Conservation (phyloP, 495 filamentous ascomycete species). For the Amorphotheca resinae region DNA sequence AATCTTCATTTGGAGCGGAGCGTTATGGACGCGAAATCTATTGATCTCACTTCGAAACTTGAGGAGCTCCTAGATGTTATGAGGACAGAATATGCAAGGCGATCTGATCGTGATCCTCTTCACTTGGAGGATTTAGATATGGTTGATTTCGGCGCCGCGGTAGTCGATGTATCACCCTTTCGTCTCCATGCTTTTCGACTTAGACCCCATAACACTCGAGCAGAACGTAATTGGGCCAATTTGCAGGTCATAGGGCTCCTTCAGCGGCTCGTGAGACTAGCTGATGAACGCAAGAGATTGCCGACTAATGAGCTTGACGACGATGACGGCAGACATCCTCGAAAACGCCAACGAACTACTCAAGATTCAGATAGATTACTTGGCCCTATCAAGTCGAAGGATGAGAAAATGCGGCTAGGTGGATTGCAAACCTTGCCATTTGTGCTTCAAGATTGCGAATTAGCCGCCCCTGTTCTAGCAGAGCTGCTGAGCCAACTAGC, state of each 20-base stretch:
- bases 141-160: slow-evolving; percentile 25
- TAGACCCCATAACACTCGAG: slow-evolving; percentile 31
- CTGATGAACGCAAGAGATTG: slow-evolving; percentile 5
- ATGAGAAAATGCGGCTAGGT: slow-evolving; percentile 44
- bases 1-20: slow-evolving; percentile 43
- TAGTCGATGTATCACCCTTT: slow-evolving; percentile 29
- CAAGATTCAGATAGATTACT: slow-evolving; percentile 48
- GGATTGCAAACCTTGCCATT: slow-evolving; percentile 76
- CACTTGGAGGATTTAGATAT: slow-evolving; percentile 65
- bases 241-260: slow-evolving; percentile 38
- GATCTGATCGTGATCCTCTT: slow-evolving; percentile 58
- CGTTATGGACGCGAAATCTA: slow-evolving; percentile 22
- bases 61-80: slow-evolving; percentile 49
- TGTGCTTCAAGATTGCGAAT: slow-evolving; percentile 18
- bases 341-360: slow-evolving; percentile 52
- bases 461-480: slow-evolving; percentile 1
- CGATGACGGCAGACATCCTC: slow-evolving; percentile 25
- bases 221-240: slow-evolving; percentile 42
- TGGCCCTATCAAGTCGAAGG: slow-evolving; percentile 42
- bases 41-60: slow-evolving; percentile 20
- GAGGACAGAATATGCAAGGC: slow-evolving; percentile 57
- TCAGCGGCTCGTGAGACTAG: slow-evolving; percentile 27
- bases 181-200: slow-evolving; percentile 24
- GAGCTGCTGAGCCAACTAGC: slow-evolving; percentile 28
- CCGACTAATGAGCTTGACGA: slow-evolving; percentile 14